Conservation (phyloP, 164 flowering plant species). For the Nymphaea thermarum region DNA sequence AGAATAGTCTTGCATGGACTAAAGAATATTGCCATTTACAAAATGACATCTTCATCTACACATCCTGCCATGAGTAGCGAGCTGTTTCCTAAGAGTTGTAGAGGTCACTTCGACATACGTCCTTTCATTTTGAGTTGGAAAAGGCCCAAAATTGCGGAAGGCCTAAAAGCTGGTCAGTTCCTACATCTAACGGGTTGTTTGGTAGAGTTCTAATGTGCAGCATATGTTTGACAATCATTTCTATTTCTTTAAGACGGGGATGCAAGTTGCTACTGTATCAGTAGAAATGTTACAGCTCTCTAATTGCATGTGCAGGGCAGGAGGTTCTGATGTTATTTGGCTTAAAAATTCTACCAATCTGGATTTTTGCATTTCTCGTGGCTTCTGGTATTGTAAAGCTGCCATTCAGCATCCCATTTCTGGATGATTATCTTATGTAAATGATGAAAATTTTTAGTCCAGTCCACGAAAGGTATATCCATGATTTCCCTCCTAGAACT, state of each 20-base stretch:
- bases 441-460: not conserved
- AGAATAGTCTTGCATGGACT: too few species aligned
- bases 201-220: not conserved
- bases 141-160: too few species aligned
- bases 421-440: conserved; percentile 58
- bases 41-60: too few species aligned
- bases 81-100: too few species aligned
- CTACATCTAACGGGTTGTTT: not conserved
- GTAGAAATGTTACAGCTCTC: not conserved
- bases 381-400: conserved; percentile 56
- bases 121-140: too few species aligned
- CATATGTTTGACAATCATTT: not conserved
- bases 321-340: conserved; percentile 27
- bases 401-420: conserved; percentile 41
- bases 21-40: too few species aligned
- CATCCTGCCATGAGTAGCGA: too few species aligned
- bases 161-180: not conserved
- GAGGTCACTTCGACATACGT: too few species aligned
- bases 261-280: not conserved
- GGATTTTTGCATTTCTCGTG: conserved; percentile 35
- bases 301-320: conserved; percentile 36
- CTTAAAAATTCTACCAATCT: conserved; percentile 44
- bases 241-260: not conserved
- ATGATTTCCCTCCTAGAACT: not conserved
- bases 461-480: not conserved